Percentiles rank a stretch among this genome's conserved stretches.
phyloP scores from a whole-genome alignment of 2,329 filamentous ascomycete species.

The Neoascochyta sp. region DNA sequence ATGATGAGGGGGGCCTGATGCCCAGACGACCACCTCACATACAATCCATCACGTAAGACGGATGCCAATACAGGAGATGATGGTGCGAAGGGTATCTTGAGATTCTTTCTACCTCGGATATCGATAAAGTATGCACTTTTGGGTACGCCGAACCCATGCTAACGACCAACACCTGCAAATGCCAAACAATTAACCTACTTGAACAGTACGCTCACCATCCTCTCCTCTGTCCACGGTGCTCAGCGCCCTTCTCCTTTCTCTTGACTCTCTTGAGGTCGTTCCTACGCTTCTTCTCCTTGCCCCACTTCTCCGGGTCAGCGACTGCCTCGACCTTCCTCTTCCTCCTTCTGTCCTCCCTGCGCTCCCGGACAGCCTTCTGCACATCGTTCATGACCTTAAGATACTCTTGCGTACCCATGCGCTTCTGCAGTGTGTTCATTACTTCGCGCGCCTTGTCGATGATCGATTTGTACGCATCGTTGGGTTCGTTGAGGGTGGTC shows the following conservation, averaged over 20 bases:
- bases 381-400: slow-evolving; percentile 70
- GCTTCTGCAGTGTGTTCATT: slow-evolving; percentile 79
- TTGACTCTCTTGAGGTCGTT: slow-evolving; percentile 51
- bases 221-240: slow-evolving; percentile 68
- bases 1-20: too few species aligned
- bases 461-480: slow-evolving; percentile 64
- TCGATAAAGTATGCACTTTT: slow-evolving; percentile 3
- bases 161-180: slow-evolving; percentile 1
- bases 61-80: too few species aligned
- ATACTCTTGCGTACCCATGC: slow-evolving; percentile 76
- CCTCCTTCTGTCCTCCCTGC: slow-evolving; percentile 68
- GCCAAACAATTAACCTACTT: background rate
- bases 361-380: slow-evolving; percentile 66
- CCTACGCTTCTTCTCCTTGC: slow-evolving; percentile 72
- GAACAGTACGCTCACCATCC: slow-evolving; percentile 53
- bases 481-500: slow-evolving; percentile 50
- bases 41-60: too few species aligned
- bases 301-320: slow-evolving; percentile 69
- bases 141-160: too few species aligned
- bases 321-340: slow-evolving; percentile 92
- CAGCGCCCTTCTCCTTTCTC: slow-evolving; percentile 71
- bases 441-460: slow-evolving; percentile 70
- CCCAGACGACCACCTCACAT: too few species aligned
- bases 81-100: slow-evolving; percentile 3
- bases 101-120: slow-evolving; percentile 1